Conservation (phyloP, 495 filamentous ascomycete genomes). For the Staphylotrichum tortipilum region DNA sequence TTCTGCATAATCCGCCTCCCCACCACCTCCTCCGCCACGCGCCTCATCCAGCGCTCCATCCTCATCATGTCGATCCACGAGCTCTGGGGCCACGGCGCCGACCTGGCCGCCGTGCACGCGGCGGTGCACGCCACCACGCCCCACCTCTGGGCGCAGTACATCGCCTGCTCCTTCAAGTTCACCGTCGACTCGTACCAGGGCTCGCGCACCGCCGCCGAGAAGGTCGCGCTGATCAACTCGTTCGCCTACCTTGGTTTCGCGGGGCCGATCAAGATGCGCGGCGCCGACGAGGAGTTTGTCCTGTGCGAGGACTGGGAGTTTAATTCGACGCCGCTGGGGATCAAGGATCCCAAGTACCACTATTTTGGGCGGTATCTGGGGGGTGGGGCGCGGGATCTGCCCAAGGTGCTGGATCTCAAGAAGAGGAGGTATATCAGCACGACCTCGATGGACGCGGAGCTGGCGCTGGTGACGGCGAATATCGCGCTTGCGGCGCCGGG, state of each 20-base stretch:
- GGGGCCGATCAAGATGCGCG: conserved; percentile 65
- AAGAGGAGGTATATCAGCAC: conserved; percentile 88
- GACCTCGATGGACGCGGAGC: conserved; percentile 92
- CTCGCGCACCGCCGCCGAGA: conserved; percentile 49
- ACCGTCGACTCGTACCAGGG: conserved; percentile 68
- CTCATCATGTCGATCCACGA: conserved; percentile 75
- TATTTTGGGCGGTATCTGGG: conserved; percentile 66
- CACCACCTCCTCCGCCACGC: conserved; percentile 53
- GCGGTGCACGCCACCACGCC: conserved; percentile 48
- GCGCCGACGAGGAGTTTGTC: conserved; percentile 62
- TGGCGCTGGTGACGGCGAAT: conserved; percentile 87
- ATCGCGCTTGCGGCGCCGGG: conserved; percentile 73
- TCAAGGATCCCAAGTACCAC: conserved; percentile 48
- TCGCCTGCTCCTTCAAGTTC: conserved; percentile 65
- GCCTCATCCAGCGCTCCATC: conserved; percentile 65
- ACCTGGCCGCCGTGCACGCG: conserved; percentile 60
- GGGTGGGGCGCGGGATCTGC: conserved; percentile 51
- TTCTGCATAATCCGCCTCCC: conserved; percentile 70
- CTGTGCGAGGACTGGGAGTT: conserved; percentile 71
- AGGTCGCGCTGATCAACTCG: conserved; percentile 64
- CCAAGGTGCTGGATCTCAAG: conserved; percentile 78
- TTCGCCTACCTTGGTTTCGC: conserved; percentile 71
- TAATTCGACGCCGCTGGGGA: conserved; percentile 34
- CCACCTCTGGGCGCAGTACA: conserved; percentile 58
- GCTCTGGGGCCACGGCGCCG: conserved; percentile 70